Evolutionary conservation across 1,284 basidiomycete species (phyloP), one percentile per base, ranked within the genome.

Genomic region (Phellinidium pouzarii): DNA sequence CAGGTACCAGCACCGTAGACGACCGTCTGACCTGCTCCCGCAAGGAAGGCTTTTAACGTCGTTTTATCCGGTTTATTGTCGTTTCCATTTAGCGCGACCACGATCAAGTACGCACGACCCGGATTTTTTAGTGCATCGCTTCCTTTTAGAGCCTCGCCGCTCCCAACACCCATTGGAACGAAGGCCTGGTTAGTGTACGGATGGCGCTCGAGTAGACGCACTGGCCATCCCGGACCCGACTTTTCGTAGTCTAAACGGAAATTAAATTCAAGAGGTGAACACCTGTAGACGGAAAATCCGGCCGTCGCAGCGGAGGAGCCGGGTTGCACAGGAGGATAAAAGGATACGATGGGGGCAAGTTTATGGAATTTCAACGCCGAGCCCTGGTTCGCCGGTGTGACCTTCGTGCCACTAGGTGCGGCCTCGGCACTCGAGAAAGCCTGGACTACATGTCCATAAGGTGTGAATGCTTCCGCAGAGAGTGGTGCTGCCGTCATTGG

Each of bases 341-440:
- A 79, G 4, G 81, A 75, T 17, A 71, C 67, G 31, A 91, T 68
- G 3, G 82, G 70, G 1, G 88, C 79, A 23, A 96, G 76, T 65
- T 92, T 87, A 71, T 95, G 90, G 70, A 87, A 95, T 69, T 97
- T 97, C 59, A 69, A 76, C 0, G 94, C 94, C 1, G 91, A 90
- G 36, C 88, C 91, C 61, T 81, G 85, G 68, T 97, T 97, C 12
- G 91, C 93, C 19, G 76, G 70, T 2, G 87, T 94, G 44, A 91
- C 78, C 60, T 77, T 78, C 36, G 79, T 79, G 25, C 78, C 80
- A 47, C 78, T 79, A 1, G 85, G 84, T n/a, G 75, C 78, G 9
- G 82, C 77, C 45, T 80, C 68, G 37, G 77, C 74, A 62, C 87
- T 82, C 0, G 73, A 67, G 65, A 89, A 92, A 3, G 85, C 91